phyloP scores from a whole-genome alignment of 148 eudicot genomes.

The Euryodendron excelsum region DNA sequence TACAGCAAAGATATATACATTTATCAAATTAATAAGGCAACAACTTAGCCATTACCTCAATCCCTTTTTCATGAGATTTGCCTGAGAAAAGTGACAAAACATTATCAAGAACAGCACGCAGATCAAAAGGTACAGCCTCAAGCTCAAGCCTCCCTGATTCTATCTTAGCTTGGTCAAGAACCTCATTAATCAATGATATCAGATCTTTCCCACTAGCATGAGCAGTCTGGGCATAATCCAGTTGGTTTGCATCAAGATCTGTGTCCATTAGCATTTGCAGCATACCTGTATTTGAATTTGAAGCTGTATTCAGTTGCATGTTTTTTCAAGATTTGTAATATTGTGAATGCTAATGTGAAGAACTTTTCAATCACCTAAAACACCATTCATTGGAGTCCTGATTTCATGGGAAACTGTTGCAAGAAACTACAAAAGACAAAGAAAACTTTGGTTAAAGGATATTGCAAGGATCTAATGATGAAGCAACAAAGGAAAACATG shows the following conservation, averaged over 20 bases:
- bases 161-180: conserved; percentile 95
- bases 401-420: conserved; percentile 98
- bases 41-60: conserved; percentile 49
- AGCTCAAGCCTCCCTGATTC: conserved; percentile 96
- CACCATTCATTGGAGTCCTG: conserved; percentile 96
- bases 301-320: conserved; percentile 1
- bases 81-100: conserved; percentile 69
- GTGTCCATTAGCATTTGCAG: conserved; percentile 93
- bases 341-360: background rate
- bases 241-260: conserved; percentile 58
- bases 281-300: conserved; percentile 59
- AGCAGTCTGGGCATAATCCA: conserved; percentile 81
- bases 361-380: conserved; percentile 55
- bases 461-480: background rate
- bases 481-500: background rate
- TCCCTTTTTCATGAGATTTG: conserved; percentile 70
- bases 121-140: conserved; percentile 79
- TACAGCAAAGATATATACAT: background rate
- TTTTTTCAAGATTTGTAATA: background rate
- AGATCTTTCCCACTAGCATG: conserved; percentile 80
- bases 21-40: background rate
- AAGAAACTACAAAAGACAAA: conserved; percentile 70
- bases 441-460: conserved; percentile 5
- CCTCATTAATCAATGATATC: conserved; percentile 77
- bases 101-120: conserved; percentile 74